These are phyloP conservation scores for Cryomyces minteri DNA, from an alignment of 495 filamentous ascomycete species.

Conservation along the genomic window DNA sequence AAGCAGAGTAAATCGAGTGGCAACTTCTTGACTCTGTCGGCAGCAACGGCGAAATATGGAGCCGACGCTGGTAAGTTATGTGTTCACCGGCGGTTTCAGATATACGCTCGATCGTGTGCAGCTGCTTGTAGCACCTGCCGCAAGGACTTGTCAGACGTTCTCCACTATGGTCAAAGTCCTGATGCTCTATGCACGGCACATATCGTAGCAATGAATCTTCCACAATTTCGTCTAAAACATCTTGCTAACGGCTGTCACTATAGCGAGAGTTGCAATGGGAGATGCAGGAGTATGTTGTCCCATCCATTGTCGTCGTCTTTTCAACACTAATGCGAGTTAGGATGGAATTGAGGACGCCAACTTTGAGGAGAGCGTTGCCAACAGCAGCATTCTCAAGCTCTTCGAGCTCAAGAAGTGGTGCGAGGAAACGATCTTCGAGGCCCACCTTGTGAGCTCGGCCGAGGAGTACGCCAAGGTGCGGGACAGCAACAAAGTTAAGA, in stretches of 20 bases:
- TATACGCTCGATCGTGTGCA: too few relatives aligned
- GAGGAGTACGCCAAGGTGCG: slow-evolving; percentile 15
- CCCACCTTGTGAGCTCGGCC: slow-evolving; percentile 9
- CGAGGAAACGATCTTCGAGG: slow-evolving; percentile 51
- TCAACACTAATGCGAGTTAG: background rate
- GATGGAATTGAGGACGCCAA: slow-evolving; percentile 94
- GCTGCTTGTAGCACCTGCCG: too few relatives aligned
- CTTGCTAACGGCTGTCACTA: too few relatives aligned
- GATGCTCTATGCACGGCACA: too few relatives aligned
- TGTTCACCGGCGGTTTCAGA: too few relatives aligned
- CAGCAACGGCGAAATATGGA: slow-evolving; percentile 79
- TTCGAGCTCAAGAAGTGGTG: slow-evolving; percentile 83
- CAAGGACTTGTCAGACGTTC: too few relatives aligned
- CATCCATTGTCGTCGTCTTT: too few relatives aligned
- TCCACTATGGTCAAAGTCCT: too few relatives aligned
- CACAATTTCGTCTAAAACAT: too few relatives aligned
- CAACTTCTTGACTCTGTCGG: slow-evolving; percentile 85
- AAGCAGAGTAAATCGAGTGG: slow-evolving; percentile 95
- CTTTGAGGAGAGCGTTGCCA: slow-evolving; percentile 88
- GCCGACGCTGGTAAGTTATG: slow-evolving; percentile 43
- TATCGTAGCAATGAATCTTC: too few relatives aligned
- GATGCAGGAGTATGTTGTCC: slow-evolving; percentile 43
- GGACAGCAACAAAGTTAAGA: slow-evolving; percentile 40
- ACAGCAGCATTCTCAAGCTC: slow-evolving; percentile 73
- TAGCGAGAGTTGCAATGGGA: slow-evolving; percentile 68